These are phyloP conservation scores for Candida mesenterica DNA, from an alignment of 1,139 yeast genomes.

Conservation along the genomic window DNA sequence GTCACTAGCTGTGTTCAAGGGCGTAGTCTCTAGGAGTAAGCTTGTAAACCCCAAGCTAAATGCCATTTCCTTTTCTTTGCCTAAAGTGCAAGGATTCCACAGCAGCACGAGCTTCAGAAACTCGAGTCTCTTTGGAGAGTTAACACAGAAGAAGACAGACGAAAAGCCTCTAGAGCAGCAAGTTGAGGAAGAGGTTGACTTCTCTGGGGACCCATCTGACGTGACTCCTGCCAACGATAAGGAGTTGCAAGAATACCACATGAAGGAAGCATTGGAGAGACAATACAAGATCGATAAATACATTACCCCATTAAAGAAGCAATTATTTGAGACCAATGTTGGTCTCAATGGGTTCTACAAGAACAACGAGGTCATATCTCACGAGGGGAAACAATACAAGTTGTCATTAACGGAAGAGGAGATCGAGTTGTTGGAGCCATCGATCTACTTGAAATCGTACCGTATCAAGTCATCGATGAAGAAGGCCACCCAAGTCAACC, in stretches of 20 bases:
- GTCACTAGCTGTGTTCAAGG: slow-evolving; percentile 1
- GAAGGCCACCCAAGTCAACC: slow-evolving; percentile 78
- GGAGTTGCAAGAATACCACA: slow-evolving; percentile 34
- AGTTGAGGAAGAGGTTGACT: slow-evolving; percentile 12
- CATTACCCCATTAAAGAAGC: slow-evolving; percentile 71
- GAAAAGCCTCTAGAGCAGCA: slow-evolving; percentile 10
- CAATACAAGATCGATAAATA: slow-evolving; percentile 35
- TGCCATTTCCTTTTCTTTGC: no score
- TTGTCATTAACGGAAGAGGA: slow-evolving; percentile 62
- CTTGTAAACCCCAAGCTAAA: no score
- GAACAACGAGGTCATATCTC: slow-evolving; percentile 53
- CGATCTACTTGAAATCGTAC: slow-evolving; percentile 72
- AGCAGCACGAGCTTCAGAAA: no score
- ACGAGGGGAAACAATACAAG: slow-evolving; percentile 51
- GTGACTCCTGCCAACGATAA: slow-evolving; percentile 30
- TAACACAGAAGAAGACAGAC: slow-evolving; percentile 21
- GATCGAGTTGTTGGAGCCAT: slow-evolving; percentile 79
- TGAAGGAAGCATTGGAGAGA: slow-evolving; percentile 26
- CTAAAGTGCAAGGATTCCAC: neutral
- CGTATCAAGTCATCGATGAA: slow-evolving; percentile 84
- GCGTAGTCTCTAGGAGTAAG: neutral
- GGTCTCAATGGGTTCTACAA: slow-evolving; percentile 70
- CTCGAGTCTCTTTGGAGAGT: slow-evolving; percentile 27
- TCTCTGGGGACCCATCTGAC: slow-evolving; percentile 11
- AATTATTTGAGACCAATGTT: slow-evolving; percentile 63